Evolutionary conservation across 1,139 yeast species (phyloP).

Genomic region (Eremothecium cymbalariae): DNA sequence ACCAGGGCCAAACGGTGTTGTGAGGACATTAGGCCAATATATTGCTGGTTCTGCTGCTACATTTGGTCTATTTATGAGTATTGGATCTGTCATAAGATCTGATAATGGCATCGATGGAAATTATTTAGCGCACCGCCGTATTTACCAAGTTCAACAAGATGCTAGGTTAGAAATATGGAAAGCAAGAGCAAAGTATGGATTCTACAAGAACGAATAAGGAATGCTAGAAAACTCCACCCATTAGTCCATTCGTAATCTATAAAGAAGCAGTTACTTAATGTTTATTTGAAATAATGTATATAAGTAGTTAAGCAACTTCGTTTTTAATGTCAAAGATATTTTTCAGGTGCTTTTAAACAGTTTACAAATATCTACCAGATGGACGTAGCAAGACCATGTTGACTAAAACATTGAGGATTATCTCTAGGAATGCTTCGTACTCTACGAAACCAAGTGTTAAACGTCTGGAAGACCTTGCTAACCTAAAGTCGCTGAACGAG

Average conservation of each 20-base stretch:
- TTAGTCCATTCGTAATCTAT: too few species aligned
- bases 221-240: too few species aligned
- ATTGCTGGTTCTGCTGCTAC: slow-evolving; percentile 96
- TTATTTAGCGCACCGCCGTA: slow-evolving; percentile 1
- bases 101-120: slow-evolving; percentile 34
- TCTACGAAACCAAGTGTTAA: slow-evolving; percentile 9
- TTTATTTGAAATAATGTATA: too few species aligned
- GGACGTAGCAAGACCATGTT: too few species aligned
- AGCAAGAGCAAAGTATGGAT: slow-evolving; percentile 24
- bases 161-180: slow-evolving; percentile 30
- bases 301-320: too few species aligned
- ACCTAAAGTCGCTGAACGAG: slow-evolving; percentile 24
- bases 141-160: slow-evolving; percentile 22
- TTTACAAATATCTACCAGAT: too few species aligned
- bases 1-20: slow-evolving; percentile 96
- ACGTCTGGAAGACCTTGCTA: slow-evolving; percentile 28
- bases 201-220: slow-evolving; percentile 10
- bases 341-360: slow-evolving; percentile 3
- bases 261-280: too few species aligned
- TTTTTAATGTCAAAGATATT: too few species aligned
- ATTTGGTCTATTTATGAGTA: slow-evolving; percentile 91
- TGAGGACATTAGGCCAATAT: slow-evolving; percentile 93
- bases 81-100: slow-evolving; percentile 87
- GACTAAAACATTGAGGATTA: too few species aligned
- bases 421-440: too few species aligned